Conservation (phyloP, 345 rosid genomes). For the Moringa oleifera region DNA sequence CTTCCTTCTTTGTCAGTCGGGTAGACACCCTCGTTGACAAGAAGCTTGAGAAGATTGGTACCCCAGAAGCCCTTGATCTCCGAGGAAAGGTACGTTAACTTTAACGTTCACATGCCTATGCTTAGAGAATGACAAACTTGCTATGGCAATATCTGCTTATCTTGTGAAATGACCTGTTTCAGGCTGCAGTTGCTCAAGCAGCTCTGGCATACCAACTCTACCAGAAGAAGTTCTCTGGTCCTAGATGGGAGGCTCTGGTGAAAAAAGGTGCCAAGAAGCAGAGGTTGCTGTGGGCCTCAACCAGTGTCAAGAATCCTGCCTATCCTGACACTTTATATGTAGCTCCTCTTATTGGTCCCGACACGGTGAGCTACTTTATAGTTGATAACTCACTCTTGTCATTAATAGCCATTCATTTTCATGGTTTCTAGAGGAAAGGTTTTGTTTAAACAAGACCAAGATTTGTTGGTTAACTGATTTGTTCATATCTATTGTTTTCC, state of each 20-base stretch:
- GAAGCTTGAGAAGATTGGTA: constrained; percentile 87
- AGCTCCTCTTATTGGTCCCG: constrained; percentile 92
- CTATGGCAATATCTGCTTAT: constrained; percentile 12
- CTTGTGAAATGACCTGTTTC: constrained; percentile 7
- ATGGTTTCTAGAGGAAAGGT: background rate
- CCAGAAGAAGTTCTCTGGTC: constrained; percentile 97
- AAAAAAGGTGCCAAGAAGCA: constrained; percentile 99
- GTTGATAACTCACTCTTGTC: background rate
- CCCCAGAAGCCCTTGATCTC: constrained; percentile 90
- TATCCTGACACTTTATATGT: constrained; percentile 87
- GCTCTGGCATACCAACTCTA: constrained; percentile 86
- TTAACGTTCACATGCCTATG: background rate
- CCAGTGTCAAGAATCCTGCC: constrained; percentile 97
- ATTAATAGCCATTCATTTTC: too few relatives aligned
- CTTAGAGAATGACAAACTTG: background rate
- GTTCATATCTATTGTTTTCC: background rate
- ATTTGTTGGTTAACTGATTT: background rate
- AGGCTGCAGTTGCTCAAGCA: constrained; percentile 99
- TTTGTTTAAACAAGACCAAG: background rate
- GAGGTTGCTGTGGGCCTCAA: constrained; percentile 92
- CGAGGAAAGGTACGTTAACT: constrained; percentile 75
- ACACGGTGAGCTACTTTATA: constrained; percentile 48
- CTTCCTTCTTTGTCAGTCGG: constrained; percentile 97
- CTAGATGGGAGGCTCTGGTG: constrained; percentile 93
- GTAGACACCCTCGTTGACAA: constrained; percentile 95